These are phyloP conservation scores for Neurospora sp. DNA, from an alignment of 495 filamentous ascomycete genomes.

Conservation along the genomic window DNA sequence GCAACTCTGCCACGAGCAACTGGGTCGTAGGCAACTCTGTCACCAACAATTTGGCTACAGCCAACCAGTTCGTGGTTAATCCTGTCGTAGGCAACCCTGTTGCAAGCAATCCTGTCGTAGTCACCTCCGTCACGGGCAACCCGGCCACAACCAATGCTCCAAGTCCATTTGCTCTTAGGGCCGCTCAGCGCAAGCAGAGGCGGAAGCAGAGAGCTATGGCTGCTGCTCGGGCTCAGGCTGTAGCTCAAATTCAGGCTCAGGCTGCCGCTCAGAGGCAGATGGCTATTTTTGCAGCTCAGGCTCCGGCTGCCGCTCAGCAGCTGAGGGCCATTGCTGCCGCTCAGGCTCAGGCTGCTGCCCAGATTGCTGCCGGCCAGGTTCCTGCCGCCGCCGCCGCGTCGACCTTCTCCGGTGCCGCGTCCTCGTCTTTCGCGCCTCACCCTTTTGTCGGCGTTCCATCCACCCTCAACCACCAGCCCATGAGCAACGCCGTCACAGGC, in stretches of 20 bases:
- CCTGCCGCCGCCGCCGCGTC: neutral
- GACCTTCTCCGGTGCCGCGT: neutral
- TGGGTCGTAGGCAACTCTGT: neutral
- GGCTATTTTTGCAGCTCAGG: too few species aligned
- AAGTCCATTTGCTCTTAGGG: neutral
- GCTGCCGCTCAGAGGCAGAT: too few species aligned
- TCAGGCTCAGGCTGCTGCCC: neutral
- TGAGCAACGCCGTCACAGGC: neutral
- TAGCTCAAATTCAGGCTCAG: too few species aligned
- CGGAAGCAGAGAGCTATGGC: neutral
- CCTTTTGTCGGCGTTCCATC: neutral
- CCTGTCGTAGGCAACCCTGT: neutral
- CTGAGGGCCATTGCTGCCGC: too few species aligned
- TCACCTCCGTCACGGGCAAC: neutral
- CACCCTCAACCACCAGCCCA: neutral
- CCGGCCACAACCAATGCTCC: neutral
- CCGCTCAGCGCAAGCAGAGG: neutral
- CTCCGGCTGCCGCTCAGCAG: neutral
- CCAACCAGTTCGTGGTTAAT: neutral
- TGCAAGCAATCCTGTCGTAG: neutral
- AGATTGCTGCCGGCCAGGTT: neutral
- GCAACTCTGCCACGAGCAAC: neutral
- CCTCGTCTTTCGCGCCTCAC: neutral
- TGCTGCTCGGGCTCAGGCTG: neutral
- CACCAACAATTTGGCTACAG: neutral